A percentile compares a stretch with the other conserved stretches of the same genome.
phyloP scores from a whole-genome alignment of 2,329 filamentous ascomycete species.

The Blumeria hordei region DNA sequence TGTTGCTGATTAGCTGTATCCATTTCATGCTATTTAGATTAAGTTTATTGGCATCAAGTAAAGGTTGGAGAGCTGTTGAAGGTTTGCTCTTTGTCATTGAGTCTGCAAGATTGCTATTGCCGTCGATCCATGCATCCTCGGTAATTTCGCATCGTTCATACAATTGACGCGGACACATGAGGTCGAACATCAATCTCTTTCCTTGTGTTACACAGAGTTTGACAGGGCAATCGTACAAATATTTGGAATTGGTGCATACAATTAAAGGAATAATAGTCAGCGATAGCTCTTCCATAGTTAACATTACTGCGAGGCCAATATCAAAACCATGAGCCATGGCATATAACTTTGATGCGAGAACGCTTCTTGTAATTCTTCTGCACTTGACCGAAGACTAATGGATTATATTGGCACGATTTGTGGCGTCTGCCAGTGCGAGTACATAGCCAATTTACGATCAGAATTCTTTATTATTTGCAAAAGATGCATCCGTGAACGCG shows the following conservation, averaged over 20 bases:
- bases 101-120: not conserved
- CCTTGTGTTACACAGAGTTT: not conserved
- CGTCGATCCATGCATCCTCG: not conserved
- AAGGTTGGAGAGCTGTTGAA: not conserved
- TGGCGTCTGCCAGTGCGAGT: not conserved
- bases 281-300: not conserved
- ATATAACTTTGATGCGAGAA: not conserved
- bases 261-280: not conserved
- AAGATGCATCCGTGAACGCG: not conserved
- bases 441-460: not conserved
- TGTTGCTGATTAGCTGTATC: too few relatives aligned
- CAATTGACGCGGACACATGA: not conserved
- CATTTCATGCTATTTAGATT: too few relatives aligned
- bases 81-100: not conserved
- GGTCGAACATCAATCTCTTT: not conserved
- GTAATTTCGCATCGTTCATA: not conserved
- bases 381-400: not conserved
- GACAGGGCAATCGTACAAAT: not conserved
- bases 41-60: too few relatives aligned
- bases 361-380: not conserved
- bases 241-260: not conserved
- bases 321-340: not conserved
- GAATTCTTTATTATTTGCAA: conserved; percentile 1
- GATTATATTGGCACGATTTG: not conserved
- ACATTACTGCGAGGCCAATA: not conserved